Evolutionary conservation across 495 filamentous ascomycete genomes (phyloP), one percentile per base, ranked within the genome.

Genomic region (Aspergillus nanangensis): DNA sequence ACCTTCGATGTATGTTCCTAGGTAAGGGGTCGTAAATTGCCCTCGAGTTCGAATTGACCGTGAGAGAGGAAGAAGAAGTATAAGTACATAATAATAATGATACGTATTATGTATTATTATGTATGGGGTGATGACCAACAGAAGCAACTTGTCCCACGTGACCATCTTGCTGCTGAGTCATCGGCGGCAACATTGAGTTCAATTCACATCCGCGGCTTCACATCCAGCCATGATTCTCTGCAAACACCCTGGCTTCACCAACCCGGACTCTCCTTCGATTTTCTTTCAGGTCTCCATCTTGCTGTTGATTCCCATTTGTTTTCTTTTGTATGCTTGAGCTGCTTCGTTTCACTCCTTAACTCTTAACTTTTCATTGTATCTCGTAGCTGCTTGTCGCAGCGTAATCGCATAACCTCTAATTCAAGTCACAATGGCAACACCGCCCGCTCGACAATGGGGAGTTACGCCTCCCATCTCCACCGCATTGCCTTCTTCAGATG

Each of bases 391-490:
- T 57, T 36, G n/a, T n/a, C n/a, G n/a, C n/a, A n/a, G 32, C 52
- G 47, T 27, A 47, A 47, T 42, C 45, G 45, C 53, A 45, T 41
- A 38, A 13, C 32, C 45, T 38, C 45, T 41, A 35, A 38, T 40
- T 40, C 32, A 52, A 8, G 31, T 32, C 41, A 53, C 50, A 35
- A 79, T 79, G 75, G 63, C 73, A 31, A 57, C 70, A 29, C 62
- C 65, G 31, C 59, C 63, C 19, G 52, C 60, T 45, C 68, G 74
- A 39, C 81, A 84, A 52, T 93, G 79, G 76, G 93, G 93, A 50
- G 79, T 92, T 21, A 96, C 92, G 17, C 81, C 83, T 45, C 85
- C 93, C 15, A 89, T 98, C 34, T 93, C 90, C 5, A 76, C 70
- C 13, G 75, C 71, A 0, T 70, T 87, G 14, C 94, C 94, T 11